A percentile compares a stretch with the other conserved stretches of the same genome.
phyloP scores from a whole-genome alignment of 441 rosid species.

The Bocquillonia castaneifolia region DNA sequence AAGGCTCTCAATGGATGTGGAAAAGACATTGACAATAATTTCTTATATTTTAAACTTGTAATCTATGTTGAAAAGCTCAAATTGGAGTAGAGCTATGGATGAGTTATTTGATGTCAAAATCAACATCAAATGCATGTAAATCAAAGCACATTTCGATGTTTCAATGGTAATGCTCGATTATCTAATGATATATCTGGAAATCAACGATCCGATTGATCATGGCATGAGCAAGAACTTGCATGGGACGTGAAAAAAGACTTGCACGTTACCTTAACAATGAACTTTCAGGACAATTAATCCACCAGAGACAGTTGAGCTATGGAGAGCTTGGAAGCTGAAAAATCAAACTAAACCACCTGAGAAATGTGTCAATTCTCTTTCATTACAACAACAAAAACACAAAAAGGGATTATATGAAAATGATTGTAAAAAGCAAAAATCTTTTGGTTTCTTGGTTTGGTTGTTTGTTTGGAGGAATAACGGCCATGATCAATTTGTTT shows the following conservation, averaged over 20 bases:
- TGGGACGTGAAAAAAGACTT: too few relatives aligned
- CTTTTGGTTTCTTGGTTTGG: background rate
- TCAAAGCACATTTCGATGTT: background rate
- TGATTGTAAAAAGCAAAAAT: background rate
- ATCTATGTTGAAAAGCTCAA: background rate
- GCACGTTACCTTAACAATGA: background rate
- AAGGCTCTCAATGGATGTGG: constrained; percentile 20
- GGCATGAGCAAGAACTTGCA: background rate
- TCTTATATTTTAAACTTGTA: too few relatives aligned
- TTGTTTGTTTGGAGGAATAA: too few relatives aligned
- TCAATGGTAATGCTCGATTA: too few relatives aligned
- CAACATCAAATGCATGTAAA: constrained; percentile 3
- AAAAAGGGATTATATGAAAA: background rate
- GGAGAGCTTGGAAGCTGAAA: background rate
- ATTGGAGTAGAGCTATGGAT: background rate
- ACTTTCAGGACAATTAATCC: background rate
- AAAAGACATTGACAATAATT: constrained; percentile 10
- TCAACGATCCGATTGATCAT: background rate
- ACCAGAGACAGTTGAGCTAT: too few relatives aligned
- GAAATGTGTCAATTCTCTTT: background rate
- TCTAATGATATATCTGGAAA: too few relatives aligned
- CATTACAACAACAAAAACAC: background rate
- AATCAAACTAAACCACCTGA: background rate
- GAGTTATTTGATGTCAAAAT: background rate
- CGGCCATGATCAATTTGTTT: constrained; percentile 4